Evolutionary conservation across 352 stramenopile species (phyloP), one percentile per base, ranked within the genome.

Genomic region (Phytophthora podocarpi): DNA sequence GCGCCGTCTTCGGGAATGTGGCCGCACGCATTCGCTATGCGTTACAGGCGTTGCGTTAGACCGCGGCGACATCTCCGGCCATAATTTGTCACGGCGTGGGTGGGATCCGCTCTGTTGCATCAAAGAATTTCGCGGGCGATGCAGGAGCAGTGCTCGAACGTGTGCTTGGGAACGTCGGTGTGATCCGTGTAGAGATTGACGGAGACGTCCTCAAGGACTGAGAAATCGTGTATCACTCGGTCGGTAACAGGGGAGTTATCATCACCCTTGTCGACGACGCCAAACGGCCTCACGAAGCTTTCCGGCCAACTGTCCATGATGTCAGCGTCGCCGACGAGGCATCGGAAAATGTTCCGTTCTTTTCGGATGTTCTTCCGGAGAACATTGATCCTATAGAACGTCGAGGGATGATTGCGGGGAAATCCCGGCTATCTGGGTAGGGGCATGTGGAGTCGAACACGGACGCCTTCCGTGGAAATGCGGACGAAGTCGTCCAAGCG

Each of bases 41-140:
- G 51, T n/a, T 46, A 9, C 35, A 24, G 8, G 39, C 3, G 11
- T 70, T 56, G 0, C 50, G 43, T 16, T 67, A 70, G 8, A 59
- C 66, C 3, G 46, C 12, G 0, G 43, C 30, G 0, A 70, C 59
- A 26, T 70, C 50, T 2, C 59, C 65, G 7, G 35, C 15, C 9
- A 50, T 24, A 7, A 74, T 12, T 3, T 59, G n/a, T 28, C 2
- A 57, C 27, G 4, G 51, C 24, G 1, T 12, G 0, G 0, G 15
- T 20, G 11, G 57, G 12, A 10, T 51, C 1, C 4, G 12, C 27
- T 3, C 13, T 11, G 6, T 35, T 12, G 10, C n/a, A 24, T n/a
- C 4, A 11, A 0, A 35, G 0, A 21, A 71, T 52, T 43, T 62
- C 49, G 4, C 11, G 15, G 0, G 56, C 56, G 15, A 63, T 35